Conservation (phyloP, 1,284 basidiomycete species). For the Exobasidium rhododendri region DNA sequence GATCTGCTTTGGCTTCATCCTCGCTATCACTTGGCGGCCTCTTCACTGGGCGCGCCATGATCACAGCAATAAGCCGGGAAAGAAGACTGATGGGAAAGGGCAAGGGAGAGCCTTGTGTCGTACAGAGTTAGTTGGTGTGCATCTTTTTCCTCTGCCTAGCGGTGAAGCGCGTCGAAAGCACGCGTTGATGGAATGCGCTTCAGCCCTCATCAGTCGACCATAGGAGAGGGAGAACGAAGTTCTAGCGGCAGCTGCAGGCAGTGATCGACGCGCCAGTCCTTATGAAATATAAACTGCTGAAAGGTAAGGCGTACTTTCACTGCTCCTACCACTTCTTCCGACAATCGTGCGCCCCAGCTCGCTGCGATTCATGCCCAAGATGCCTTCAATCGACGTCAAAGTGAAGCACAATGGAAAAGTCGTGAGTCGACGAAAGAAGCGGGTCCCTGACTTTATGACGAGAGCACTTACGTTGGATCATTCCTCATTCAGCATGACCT, state of each 20-base stretch:
- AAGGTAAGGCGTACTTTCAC: not conserved
- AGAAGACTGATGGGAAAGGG: too few species aligned
- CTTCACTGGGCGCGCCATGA: not conserved
- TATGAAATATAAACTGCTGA: not conserved
- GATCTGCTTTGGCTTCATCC: not conserved
- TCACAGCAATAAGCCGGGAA: too few species aligned
- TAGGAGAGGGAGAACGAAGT: too few species aligned
- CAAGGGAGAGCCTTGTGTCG: too few species aligned
- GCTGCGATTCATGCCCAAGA: slow-evolving; percentile 41
- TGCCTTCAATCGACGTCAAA: slow-evolving; percentile 62
- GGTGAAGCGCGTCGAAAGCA: not conserved
- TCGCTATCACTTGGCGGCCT: not conserved
- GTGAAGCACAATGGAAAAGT: slow-evolving; percentile 86
- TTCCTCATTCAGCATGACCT: slow-evolving; percentile 39
- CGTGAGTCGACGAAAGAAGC: too few species aligned
- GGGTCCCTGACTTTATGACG: too few species aligned
- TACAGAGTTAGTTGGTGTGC: not conserved
- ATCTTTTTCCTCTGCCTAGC: not conserved
- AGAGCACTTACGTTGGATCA: slow-evolving; percentile 50
- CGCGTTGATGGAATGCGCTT: not conserved
- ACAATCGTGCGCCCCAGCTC: slow-evolving; percentile 1
- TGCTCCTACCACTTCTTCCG: too few species aligned
- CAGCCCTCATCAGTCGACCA: not conserved
- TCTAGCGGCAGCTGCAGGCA: slow-evolving; percentile 1
- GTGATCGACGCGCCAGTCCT: not conserved